These are phyloP conservation scores for Conticribra weissflogii DNA, from an alignment of 108 stramenopile genomes.

Conservation along the genomic window DNA sequence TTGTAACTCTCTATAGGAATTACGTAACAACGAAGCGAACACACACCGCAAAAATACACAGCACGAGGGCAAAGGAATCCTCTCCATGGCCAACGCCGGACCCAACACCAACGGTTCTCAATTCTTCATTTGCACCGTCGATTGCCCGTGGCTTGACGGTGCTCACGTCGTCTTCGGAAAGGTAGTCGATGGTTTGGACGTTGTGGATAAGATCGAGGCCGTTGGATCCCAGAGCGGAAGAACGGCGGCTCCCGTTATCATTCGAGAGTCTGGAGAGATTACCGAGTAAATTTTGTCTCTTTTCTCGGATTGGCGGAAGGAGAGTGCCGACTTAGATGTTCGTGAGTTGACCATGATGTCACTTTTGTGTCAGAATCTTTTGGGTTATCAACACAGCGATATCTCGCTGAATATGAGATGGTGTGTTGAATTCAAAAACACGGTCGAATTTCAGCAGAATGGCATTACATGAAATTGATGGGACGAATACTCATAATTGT, in stretches of 20 bases:
- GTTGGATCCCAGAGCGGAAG: conserved; percentile 73
- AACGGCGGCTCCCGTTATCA: conserved; percentile 63
- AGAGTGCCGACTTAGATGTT: no score
- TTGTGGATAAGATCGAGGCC: conserved; percentile 83
- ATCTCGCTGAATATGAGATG: no score
- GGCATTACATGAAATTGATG: no score
- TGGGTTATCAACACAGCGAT: no score
- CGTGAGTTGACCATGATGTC: no score
- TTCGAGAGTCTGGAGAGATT: conserved; percentile 85
- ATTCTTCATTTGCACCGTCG: conserved; percentile 96
- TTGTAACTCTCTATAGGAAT: neutral
- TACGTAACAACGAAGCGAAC: no score
- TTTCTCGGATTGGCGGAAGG: no score
- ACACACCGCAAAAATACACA: no score
- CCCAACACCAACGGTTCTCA: conserved; percentile 70
- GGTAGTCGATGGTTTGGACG: conserved; percentile 78
- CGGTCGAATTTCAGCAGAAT: no score
- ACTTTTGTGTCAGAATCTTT: no score
- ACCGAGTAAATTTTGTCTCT: conserved; percentile 15
- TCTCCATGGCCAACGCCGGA: conserved; percentile 92
- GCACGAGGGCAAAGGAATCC: conserved; percentile 74
- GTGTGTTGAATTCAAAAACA: no score
- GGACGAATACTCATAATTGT: no score
- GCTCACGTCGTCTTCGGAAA: conserved; percentile 89
- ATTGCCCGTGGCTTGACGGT: conserved; percentile 93